Evolutionary conservation across 306 rosid genomes (phyloP).

Genomic region (Acacia acuminata): DNA sequence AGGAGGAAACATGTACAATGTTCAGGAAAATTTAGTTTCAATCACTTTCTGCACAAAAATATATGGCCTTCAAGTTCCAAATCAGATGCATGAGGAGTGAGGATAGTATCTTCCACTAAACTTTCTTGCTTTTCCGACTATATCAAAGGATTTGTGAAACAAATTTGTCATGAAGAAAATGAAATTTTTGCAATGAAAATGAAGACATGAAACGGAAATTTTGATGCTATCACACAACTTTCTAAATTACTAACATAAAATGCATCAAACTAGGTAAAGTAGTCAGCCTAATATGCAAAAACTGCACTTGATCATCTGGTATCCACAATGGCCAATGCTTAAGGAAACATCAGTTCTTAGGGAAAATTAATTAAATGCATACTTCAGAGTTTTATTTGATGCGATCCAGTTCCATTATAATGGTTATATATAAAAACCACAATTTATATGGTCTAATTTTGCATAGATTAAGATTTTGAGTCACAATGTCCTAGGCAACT

Average conservation of each 20-base stretch:
- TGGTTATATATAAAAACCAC: not conserved
- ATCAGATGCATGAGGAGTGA: not conserved
- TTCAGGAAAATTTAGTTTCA: conserved; percentile 20
- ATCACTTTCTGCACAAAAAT: not conserved
- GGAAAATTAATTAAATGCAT: not conserved
- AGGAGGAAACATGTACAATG: not conserved
- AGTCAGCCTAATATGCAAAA: not conserved
- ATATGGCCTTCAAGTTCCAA: not conserved
- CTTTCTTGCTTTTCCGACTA: not conserved
- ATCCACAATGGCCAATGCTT: conserved; percentile 1
- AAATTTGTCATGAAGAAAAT: not conserved
- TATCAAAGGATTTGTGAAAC: not conserved
- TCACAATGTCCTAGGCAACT: not conserved
- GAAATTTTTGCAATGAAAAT: conserved; percentile 12
- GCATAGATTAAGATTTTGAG: not conserved
- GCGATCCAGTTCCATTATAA: not conserved
- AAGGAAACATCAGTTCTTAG: not conserved
- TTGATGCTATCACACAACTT: not conserved
- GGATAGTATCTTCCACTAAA: not conserved
- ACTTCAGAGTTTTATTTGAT: not conserved
- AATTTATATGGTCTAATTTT: not conserved
- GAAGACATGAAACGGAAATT: not conserved
- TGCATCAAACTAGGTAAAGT: not conserved
- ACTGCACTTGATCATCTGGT: not conserved
- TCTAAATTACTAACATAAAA: not conserved